Evolutionary conservation across 2,329 filamentous ascomycete genomes (phyloP), one percentile per base, ranked within the genome.

Genomic region (Beauveria caledonica): DNA sequence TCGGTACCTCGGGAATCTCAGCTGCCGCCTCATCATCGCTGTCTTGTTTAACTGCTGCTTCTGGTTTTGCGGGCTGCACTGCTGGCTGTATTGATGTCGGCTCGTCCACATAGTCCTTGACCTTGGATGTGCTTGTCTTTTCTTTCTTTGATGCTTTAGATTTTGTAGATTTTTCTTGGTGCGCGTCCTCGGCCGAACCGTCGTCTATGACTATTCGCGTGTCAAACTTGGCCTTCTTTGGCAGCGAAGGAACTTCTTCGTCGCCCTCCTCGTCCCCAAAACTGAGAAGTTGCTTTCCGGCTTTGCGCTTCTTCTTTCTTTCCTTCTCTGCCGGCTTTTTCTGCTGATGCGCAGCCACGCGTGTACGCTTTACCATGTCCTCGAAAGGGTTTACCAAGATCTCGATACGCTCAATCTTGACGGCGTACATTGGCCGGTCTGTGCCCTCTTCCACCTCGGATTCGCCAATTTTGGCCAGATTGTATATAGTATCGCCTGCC

Each of bases 401-500:
- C 72, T 94, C 89, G 29, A 89, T 78, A 21, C 80, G 78, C 4
- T 84, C 86, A 62, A 99, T 86, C 72, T 86, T 92, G 40, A 91
- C 84, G 0, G 93, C 88, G 72, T 96, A 99, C 53, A 95, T 74
- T 2, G 93, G 93, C 63, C 91, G 82, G 64, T 97, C 93, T 7
- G 84, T 86, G 17, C 86, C 87, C 59, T 90, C 87, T 27, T 87
- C 84, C 19, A 95, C 77, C 70, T 97, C 94, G 0, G 84, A 85
- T 71, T 97, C 92, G 21, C 89, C 92, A 80, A 97, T 96, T 74
- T 92, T 95, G 69, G 92, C 86, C 69, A 99, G 73, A 72, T 97
- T 97, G 76, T 95, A 99, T 60, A 99, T 94, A 17, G 93, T 97
- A 65, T 97, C 91, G 29, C 93, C 94, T 40, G 89, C 91, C 49